Evolutionary conservation across 2,329 filamentous ascomycete genomes (phyloP), one percentile per base, ranked within the genome.

Genomic region (Penicillium polonicum): DNA sequence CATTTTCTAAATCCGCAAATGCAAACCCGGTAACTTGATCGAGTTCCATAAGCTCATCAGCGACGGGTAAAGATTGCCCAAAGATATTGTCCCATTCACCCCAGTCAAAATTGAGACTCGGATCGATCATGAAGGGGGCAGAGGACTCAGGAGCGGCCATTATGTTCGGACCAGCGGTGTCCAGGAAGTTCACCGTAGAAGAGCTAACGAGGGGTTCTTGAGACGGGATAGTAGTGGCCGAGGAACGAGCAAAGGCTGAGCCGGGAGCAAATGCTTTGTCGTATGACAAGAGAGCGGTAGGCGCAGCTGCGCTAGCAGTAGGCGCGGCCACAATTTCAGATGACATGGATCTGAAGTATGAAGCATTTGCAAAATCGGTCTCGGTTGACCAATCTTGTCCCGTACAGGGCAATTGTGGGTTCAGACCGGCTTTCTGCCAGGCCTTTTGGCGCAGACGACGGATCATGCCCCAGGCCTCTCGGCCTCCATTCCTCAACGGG

Each of bases 1-100:
- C 19, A 35, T 48, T 48, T 35, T 48, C 45, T 9, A 48, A 25
- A 19, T 48, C 45, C 19, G 45, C 45, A 48, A 48, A 48, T 23
- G 45, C 73, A 41, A 75, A 60, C 2, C 72, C 72, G 0, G 69
- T 61, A 2, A 74, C 70, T 5, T 73, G 71, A 55, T 78, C 76
- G 13, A 78, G 59, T 54, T 78, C 76, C 73, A 78, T 77, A 7
- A 76, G 58, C 38, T 77, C 76, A 59, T 78, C 76, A 0, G 76
- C 71, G n/a, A 78, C 74, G 7, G 75, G 74, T 13, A 78, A 64
- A 57, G 78, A 76, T 54, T 79, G 77, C 3, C 78, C 77, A 52
- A 80, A 80, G 1, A 80, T 76, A 9, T 77, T 74, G 48, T 80
- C 78, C 78, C 78, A 80, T 62, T 78, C 72, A 52, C 79, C 77